These are phyloP conservation scores for Colletotrichum eremochloae DNA, from an alignment of 2,329 filamentous ascomycete species.

Conservation along the genomic window DNA sequence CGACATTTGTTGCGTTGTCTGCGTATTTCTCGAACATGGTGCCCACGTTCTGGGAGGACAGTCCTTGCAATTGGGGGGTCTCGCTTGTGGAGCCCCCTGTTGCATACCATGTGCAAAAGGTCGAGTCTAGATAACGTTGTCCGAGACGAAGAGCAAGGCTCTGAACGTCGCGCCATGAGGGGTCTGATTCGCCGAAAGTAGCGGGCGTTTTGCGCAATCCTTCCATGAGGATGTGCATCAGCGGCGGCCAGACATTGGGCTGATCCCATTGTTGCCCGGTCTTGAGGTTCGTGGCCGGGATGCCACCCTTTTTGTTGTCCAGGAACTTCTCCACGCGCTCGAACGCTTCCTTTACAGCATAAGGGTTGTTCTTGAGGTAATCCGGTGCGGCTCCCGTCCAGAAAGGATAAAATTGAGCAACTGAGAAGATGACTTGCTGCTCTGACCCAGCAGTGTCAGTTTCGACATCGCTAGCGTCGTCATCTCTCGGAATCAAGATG, in stretches of 20 bases:
- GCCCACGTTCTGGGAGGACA: constrained; percentile 60
- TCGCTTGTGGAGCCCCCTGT: constrained; percentile 72
- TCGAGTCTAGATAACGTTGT: constrained; percentile 75
- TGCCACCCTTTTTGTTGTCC: constrained; percentile 65
- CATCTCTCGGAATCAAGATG: constrained; percentile 65
- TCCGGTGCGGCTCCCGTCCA: constrained; percentile 75
- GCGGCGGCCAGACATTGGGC: constrained; percentile 78
- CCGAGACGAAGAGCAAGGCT: constrained; percentile 69
- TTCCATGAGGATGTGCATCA: constrained; percentile 74
- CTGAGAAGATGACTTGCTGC: constrained; percentile 68
- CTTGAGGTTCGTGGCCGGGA: constrained; percentile 71
- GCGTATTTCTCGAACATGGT: constrained; percentile 80
- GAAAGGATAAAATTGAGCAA: constrained; percentile 76
- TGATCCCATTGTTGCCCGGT: constrained; percentile 79
- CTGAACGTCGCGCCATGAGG: constrained; percentile 67
- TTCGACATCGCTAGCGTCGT: constrained; percentile 58
- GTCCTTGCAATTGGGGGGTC: constrained; percentile 63
- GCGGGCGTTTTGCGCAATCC: constrained; percentile 71
- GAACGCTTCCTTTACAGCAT: constrained; percentile 68
- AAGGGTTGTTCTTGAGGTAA: constrained; percentile 69
- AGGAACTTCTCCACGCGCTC: constrained; percentile 67
- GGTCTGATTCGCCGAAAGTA: constrained; percentile 66
- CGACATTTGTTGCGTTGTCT: constrained; percentile 70
- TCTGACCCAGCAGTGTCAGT: constrained; percentile 63
- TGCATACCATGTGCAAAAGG: constrained; percentile 78